Percentiles rank a stretch among this genome's conserved stretches.
Evolutionary conservation across 192 early-diverging fungal species (phyloP).

Genomic region (Podila horticola): DNA sequence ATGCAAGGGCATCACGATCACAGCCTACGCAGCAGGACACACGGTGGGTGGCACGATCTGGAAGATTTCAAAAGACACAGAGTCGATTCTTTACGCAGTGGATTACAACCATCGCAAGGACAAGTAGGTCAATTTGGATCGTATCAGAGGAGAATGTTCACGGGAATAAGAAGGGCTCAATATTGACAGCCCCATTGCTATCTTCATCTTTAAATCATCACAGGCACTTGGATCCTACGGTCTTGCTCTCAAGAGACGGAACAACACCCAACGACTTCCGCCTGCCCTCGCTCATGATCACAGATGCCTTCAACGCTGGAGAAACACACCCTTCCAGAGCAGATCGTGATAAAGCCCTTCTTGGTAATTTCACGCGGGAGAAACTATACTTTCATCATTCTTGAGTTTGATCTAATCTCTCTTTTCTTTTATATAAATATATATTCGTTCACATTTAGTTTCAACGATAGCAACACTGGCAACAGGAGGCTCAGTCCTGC

Average conservation of each 20-base stretch:
- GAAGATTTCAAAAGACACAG: conserved; percentile 95
- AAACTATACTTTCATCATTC: neutral
- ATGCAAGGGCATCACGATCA: conserved; percentile 86
- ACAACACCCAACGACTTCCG: conserved; percentile 72
- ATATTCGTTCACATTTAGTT: conserved; percentile 53
- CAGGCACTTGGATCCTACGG: conserved; percentile 85
- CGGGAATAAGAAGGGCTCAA: neutral
- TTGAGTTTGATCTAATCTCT: neutral
- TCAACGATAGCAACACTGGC: conserved; percentile 69
- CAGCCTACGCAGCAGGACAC: conserved; percentile 93
- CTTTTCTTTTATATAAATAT: neutral
- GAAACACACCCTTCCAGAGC: conserved; percentile 75
- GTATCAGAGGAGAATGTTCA: neutral
- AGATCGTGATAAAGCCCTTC: conserved; percentile 78
- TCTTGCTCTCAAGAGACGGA: conserved; percentile 66
- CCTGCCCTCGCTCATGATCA: conserved; percentile 91
- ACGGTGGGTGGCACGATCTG: conserved; percentile 96
- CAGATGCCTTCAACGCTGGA: conserved; percentile 85
- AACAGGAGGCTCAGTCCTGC: conserved; percentile 80
- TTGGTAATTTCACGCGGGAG: conserved; percentile 60
- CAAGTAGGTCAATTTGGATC: conserved; percentile 60
- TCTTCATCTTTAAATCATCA: conserved; percentile 51
- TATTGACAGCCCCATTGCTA: neutral
- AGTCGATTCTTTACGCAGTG: conserved; percentile 94
- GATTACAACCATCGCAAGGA: conserved; percentile 97